Evolutionary conservation across 805 yeast species (phyloP).

Genomic region (Hermanozyma aechmeae): DNA sequence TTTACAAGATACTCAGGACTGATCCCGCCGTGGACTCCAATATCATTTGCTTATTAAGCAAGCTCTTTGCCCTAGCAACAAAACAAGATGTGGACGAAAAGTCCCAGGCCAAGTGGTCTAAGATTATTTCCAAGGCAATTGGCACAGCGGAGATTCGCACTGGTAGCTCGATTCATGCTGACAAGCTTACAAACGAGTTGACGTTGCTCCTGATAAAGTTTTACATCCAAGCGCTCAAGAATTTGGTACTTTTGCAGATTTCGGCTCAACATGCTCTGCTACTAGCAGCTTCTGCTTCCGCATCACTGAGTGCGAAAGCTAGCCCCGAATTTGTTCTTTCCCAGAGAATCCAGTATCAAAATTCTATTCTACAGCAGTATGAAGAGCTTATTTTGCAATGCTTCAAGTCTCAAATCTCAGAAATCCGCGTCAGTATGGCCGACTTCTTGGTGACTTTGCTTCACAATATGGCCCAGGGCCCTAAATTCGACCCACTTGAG

Average conservation of each 20-base stretch:
- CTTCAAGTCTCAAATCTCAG: slow-evolving; percentile 22
- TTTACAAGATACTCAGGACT: slow-evolving; percentile 31
- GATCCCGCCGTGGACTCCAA: slow-evolving; percentile 15
- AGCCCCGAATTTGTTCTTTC: slow-evolving; percentile 34
- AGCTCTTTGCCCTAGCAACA: slow-evolving; percentile 17
- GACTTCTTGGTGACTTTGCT: slow-evolving; percentile 26
- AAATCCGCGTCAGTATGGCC: slow-evolving; percentile 26
- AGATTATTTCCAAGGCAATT: slow-evolving; percentile 21
- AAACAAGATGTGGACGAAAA: slow-evolving; percentile 33
- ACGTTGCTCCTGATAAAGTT: slow-evolving; percentile 21
- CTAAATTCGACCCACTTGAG: slow-evolving; percentile 24
- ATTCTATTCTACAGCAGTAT: slow-evolving; percentile 5
- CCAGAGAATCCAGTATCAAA: slow-evolving; percentile 30
- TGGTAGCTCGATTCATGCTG: slow-evolving; percentile 4
- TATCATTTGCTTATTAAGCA: slow-evolving; percentile 21
- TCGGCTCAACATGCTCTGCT: slow-evolving; percentile 29
- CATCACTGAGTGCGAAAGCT: slow-evolving; percentile 29
- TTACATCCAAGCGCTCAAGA: slow-evolving; percentile 22
- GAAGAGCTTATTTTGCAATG: slow-evolving; percentile 2
- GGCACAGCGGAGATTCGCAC: slow-evolving; percentile 11
- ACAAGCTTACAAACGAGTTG: slow-evolving; percentile 7
- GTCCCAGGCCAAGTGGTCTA: slow-evolving; percentile 24
- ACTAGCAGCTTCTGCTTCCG: slow-evolving; percentile 22
- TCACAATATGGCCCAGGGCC: slow-evolving; percentile 28
- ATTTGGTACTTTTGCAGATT: slow-evolving; percentile 21